Conservation (phyloP, 2,329 filamentous ascomycete species). For the Tolypocladium endophyticum region DNA sequence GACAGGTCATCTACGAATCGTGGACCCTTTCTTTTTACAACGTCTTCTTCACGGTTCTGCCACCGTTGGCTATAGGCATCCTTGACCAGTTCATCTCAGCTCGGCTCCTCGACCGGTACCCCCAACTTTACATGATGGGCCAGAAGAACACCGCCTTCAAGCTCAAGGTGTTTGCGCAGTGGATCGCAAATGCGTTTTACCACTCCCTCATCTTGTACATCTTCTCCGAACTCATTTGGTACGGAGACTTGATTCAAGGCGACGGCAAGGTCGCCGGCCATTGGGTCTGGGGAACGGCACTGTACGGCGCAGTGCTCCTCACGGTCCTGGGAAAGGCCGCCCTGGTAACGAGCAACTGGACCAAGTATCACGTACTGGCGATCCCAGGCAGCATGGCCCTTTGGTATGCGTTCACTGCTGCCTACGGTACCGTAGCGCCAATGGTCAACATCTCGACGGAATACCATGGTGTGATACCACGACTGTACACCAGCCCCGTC, state of each 20-base stretch:
- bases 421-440: slow-evolving; percentile 79
- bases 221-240: slow-evolving; percentile 70
- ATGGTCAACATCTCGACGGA: slow-evolving; percentile 72
- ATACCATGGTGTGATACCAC: slow-evolving; percentile 73
- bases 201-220: slow-evolving; percentile 92
- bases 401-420: slow-evolving; percentile 83
- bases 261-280: slow-evolving; percentile 82
- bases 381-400: slow-evolving; percentile 89
- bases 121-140: slow-evolving; percentile 86
- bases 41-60: slow-evolving; percentile 91
- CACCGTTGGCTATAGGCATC: slow-evolving; percentile 88
- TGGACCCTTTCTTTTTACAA: slow-evolving; percentile 99
- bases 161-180: slow-evolving; percentile 82
- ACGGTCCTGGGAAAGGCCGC: slow-evolving; percentile 93
- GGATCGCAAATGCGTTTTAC: slow-evolving; percentile 91
- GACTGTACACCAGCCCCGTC: slow-evolving; percentile 67
- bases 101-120: slow-evolving; percentile 85
- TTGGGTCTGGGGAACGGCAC: slow-evolving; percentile 95
- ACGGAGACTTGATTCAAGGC: slow-evolving; percentile 63
- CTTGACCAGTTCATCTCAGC: slow-evolving; percentile 97
- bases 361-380: slow-evolving; percentile 91
- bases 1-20: slow-evolving; percentile 96
- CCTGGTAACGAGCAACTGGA: slow-evolving; percentile 95
- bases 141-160: slow-evolving; percentile 92
- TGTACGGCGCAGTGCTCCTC: slow-evolving; percentile 87